A percentile compares a stretch with the other conserved stretches of the same genome.
phyloP scores from a whole-genome alignment of 805 yeast genomes.

The Myxozyma neglecta region DNA sequence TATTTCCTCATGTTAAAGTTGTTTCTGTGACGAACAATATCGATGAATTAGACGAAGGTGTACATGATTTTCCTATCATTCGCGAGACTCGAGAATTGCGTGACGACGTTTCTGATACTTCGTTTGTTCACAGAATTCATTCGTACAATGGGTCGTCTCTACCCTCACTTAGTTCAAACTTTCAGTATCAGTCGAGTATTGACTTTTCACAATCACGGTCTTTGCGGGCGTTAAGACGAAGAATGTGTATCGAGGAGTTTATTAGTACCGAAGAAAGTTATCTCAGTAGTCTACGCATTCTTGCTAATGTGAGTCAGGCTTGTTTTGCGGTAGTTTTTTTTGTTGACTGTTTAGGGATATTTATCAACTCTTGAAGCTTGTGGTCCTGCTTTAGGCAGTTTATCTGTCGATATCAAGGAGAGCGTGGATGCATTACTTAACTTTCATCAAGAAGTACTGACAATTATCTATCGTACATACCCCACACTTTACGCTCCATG shows the following conservation, averaged over 20 bases:
- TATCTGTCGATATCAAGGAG: constrained; percentile 18
- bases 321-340: background rate
- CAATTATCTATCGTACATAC: constrained; percentile 11
- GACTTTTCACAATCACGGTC: background rate
- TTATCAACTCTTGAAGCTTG: constrained; percentile 23
- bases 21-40: too few relatives aligned
- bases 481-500: constrained; percentile 27
- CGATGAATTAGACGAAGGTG: too few relatives aligned
- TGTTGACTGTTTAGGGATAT: constrained; percentile 6
- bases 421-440: constrained; percentile 22
- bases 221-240: constrained; percentile 19
- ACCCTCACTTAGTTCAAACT: constrained; percentile 12
- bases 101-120: constrained; percentile 8
- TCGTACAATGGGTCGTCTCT: constrained; percentile 19
- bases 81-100: too few relatives aligned
- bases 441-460: constrained; percentile 22
- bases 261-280: constrained; percentile 27
- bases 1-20: too few relatives aligned
- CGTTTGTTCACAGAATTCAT: constrained; percentile 16
- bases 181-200: background rate
- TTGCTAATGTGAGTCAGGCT: constrained; percentile 14
- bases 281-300: constrained; percentile 21
- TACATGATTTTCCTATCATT: too few relatives aligned
- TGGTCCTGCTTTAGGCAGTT: constrained; percentile 2
- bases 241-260: constrained; percentile 26